Conservation (phyloP, 1,139 yeast genomes). For the Geotrichum armillariae region DNA sequence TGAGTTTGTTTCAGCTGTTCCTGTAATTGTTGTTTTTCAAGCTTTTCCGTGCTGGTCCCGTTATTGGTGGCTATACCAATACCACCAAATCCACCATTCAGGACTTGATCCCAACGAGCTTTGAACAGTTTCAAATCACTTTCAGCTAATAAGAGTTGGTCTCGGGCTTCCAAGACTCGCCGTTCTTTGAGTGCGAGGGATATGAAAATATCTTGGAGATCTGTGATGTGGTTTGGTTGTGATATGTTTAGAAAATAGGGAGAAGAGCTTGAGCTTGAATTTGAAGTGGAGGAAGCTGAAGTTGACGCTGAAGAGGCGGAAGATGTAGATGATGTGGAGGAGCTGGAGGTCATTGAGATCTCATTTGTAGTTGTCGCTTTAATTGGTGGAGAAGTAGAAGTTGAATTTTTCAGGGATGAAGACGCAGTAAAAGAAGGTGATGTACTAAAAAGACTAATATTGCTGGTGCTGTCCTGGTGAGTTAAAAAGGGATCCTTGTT, state of each 20-base stretch:
- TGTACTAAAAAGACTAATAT: no score
- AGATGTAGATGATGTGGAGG: not conserved
- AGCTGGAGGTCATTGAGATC: not conserved
- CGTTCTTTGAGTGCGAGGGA: conserved; percentile 41
- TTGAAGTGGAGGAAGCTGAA: not conserved
- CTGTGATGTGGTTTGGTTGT: conserved; percentile 28
- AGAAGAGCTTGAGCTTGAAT: conserved; percentile 21
- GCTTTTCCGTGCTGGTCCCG: no score
- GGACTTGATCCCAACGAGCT: conserved; percentile 29
- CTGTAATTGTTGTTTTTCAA: not conserved
- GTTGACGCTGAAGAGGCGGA: not conserved
- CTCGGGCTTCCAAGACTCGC: conserved; percentile 39
- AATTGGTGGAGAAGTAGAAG: no score
- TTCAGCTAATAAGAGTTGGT: conserved; percentile 34
- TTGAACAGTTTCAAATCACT: conserved; percentile 31
- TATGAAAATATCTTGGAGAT: conserved; percentile 38
- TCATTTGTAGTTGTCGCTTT: conserved; percentile 1
- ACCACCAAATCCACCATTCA: conserved; percentile 16
- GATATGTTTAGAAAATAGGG: conserved; percentile 29
- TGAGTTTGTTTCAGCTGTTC: conserved; percentile 2
- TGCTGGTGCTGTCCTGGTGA: no score
- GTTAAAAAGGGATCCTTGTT: no score
- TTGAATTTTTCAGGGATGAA: no score
- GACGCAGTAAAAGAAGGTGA: no score
- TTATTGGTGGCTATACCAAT: no score